Base-by-base conservation (phyloP, 2,329 filamentous ascomycete genomes). In the Penicillium aurantiogriseum region DNA sequence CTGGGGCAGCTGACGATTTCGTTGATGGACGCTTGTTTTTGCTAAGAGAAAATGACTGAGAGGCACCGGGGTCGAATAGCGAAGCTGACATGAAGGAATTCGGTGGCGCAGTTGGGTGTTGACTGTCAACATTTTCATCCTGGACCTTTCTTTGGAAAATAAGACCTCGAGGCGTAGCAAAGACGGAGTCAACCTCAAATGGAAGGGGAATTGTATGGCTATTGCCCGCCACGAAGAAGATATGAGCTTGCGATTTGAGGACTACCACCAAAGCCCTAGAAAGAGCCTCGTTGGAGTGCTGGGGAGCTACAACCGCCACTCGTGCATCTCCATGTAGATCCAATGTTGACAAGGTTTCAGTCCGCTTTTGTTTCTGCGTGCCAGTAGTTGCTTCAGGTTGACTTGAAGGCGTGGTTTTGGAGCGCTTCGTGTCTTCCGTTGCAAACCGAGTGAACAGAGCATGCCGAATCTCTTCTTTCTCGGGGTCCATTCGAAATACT, bases 121-220 rank as follows among this genome's bases (percentile, higher is more conserved):
- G 46, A 33, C 57, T 46, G 54, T 53, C n/a, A 15, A 44, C 15
- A 17, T 38, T 39, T 9, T 71, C 65, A 23, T 73, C 70, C 10
- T 63, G 81, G 42, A 87, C 80, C 70, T 89, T 96, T 59, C 92
- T 84, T 74, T 97, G 93, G 56, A 99, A 85, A 21, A 99, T 83
- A 49, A 97, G 82, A 27, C 94, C 94, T 33, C 86, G 82, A 6
- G 92, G 89, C 13, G 90, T 90, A 36, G 93, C 86, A 72, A 92
- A 91, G 31, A 90, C 92, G 52, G 86, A 86, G 70, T 96, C 91
- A 42, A 97, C 89, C 76, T 97, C 92, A 70, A 99, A 99, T 2
- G 93, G 93, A 69, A 99, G 85, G 72, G 96, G 91, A 47, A 97
- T 83, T 57, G 96, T 85, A 81, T 99, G 90, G 70, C 85, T 94